Conservation (phyloP, 129 eudicot species). For the Solidago caesia region DNA sequence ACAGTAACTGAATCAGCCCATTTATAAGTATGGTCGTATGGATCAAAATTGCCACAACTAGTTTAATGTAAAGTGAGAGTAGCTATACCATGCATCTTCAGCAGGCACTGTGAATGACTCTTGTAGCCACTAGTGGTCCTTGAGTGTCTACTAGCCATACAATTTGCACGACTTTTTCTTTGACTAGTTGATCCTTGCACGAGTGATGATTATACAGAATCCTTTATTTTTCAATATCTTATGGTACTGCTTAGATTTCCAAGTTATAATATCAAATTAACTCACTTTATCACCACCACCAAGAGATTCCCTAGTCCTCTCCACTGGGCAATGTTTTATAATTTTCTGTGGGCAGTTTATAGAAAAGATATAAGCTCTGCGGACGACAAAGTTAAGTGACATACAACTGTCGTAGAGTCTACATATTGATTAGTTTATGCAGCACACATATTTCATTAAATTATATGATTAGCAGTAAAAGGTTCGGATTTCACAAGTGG, state of each 20-base stretch:
- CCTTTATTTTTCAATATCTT: conserved; percentile 14
- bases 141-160: conserved; percentile 43
- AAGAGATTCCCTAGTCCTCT: conserved; percentile 54
- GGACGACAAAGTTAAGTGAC: conserved; percentile 47
- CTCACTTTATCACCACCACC: conserved; percentile 29
- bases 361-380: conserved; percentile 41
- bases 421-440: conserved; percentile 12
- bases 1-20: neutral
- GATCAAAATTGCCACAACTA: neutral
- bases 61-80: conserved; percentile 15
- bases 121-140: conserved; percentile 28
- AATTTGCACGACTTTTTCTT: conserved; percentile 45
- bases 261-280: conserved; percentile 39
- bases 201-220: conserved; percentile 28
- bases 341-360: conserved; percentile 36
- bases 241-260: conserved; percentile 25
- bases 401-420: conserved; percentile 20
- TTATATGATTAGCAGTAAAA: neutral
- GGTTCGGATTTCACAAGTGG: neutral
- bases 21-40: neutral
- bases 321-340: conserved; percentile 52
- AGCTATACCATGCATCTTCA: conserved; percentile 23
- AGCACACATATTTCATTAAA: conserved; percentile 13
- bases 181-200: conserved; percentile 30
- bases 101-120: conserved; percentile 24